Percentiles rank a stretch among this genome's conserved stretches.
Evolutionary conservation across 345 rosid genomes (phyloP).

Genomic region (Eucalyptus dawsonii): DNA sequence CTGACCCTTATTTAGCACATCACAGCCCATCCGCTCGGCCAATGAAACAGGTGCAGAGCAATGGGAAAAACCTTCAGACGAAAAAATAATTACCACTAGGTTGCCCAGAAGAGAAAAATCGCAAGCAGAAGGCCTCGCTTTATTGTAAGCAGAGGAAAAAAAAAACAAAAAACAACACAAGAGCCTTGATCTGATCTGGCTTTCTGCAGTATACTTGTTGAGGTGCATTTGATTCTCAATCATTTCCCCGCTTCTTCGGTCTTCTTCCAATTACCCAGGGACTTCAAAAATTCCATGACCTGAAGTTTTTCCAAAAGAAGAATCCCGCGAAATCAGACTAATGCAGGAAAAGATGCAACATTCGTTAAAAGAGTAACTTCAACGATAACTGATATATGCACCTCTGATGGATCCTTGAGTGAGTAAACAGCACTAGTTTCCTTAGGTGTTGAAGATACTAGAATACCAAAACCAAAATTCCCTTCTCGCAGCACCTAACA

Average conservation of each 20-base stretch:
- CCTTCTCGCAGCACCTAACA: slow-evolving; percentile 47
- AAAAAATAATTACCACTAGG: background rate
- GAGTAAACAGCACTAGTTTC: slow-evolving; percentile 73
- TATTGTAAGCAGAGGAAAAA: background rate
- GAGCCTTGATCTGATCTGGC: background rate
- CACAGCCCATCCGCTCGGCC: background rate
- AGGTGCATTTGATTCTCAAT: background rate
- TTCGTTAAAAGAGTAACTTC: background rate
- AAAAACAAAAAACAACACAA: background rate
- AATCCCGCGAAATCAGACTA: background rate
- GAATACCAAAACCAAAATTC: slow-evolving; percentile 64
- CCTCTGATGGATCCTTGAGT: slow-evolving; percentile 75
- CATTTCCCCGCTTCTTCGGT: background rate
- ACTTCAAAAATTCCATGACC: slow-evolving; percentile 80
- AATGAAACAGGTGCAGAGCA: background rate
- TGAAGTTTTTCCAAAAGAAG: background rate
- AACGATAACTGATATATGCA: background rate
- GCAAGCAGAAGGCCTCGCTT: background rate
- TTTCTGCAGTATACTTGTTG: background rate
- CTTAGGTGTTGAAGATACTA: slow-evolving; percentile 75
- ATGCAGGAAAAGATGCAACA: background rate
- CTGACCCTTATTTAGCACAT: background rate
- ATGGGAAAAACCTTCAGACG: background rate
- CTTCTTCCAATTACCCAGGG: slow-evolving; percentile 59
- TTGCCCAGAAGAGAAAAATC: background rate